Percentiles rank a stretch among this genome's conserved stretches.
Evolutionary conservation across 441 rosid species (phyloP).

Genomic region (Gossypium schwendimanii): DNA sequence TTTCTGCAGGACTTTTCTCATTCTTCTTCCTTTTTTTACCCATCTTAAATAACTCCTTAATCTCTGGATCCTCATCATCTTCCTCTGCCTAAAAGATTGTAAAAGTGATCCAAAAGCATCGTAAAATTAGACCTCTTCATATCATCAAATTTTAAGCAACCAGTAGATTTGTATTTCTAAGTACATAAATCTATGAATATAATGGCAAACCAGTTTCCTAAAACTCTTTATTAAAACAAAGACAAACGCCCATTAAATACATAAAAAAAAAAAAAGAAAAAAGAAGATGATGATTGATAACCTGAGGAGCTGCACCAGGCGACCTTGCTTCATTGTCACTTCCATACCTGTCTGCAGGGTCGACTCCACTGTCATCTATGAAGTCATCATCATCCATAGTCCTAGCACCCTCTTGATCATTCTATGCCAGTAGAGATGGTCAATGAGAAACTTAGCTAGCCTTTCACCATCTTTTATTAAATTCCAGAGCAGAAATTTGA

Average conservation of each 20-base stretch:
- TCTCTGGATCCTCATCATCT: conserved; percentile 86
- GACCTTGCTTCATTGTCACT: conserved; percentile 53
- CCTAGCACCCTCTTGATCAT: conserved; percentile 81
- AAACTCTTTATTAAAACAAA: not conserved
- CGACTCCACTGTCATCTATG: conserved; percentile 84
- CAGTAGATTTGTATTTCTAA: not conserved
- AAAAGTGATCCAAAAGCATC: not conserved
- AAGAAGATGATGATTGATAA: conserved; percentile 11
- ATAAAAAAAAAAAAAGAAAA: not conserved
- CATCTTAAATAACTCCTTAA: conserved; percentile 75
- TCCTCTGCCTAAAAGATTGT: conserved; percentile 67
- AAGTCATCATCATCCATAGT: conserved; percentile 90
- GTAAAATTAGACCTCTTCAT: not conserved
- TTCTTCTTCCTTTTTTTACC: conserved; percentile 80
- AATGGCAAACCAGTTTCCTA: not conserved
- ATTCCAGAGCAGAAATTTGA: conserved; percentile 1
- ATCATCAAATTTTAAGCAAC: not conserved
- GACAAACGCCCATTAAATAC: not conserved
- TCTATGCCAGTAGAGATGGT: conserved; percentile 32
- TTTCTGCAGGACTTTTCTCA: conserved; percentile 92
- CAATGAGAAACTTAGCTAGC: not conserved
- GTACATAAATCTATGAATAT: not conserved
- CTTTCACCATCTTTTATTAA: not conserved
- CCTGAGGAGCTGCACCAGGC: conserved; percentile 79
- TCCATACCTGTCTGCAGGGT: conserved; percentile 73